These are phyloP conservation scores for Chamaenerion angustifolium DNA, from an alignment of 345 rosid genomes.

Conservation along the genomic window DNA sequence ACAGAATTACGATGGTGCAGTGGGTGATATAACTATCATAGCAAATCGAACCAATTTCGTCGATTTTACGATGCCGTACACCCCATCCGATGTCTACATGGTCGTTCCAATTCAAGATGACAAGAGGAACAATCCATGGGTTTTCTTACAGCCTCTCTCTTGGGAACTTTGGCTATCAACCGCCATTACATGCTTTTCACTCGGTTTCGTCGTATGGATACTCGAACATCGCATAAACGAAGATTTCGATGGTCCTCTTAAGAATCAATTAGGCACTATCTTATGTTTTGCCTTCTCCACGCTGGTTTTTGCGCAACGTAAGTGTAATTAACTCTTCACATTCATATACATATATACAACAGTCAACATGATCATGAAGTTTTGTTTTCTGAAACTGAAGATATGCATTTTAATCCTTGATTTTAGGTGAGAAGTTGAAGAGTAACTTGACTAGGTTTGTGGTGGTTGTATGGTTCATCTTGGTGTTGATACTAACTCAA, in stretches of 20 bases:
- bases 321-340: not conserved
- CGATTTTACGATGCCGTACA: constrained; percentile 59
- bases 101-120: constrained; percentile 33
- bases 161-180: constrained; percentile 47
- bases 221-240: constrained; percentile 55
- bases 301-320: constrained; percentile 34
- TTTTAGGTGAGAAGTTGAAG: constrained; percentile 43
- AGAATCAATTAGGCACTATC: constrained; percentile 32
- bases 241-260: constrained; percentile 42
- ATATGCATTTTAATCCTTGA: no score
- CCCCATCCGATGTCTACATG: constrained; percentile 62
- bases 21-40: constrained; percentile 49
- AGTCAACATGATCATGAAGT: no score
- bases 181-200: constrained; percentile 30
- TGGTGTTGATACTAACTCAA: constrained; percentile 48
- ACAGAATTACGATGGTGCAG: constrained; percentile 38
- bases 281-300: constrained; percentile 69
- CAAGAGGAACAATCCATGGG: constrained; percentile 34
- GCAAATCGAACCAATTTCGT: constrained; percentile 25
- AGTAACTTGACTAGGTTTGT: constrained; percentile 34
- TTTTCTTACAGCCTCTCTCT: constrained; percentile 52
- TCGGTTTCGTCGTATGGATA: constrained; percentile 55
- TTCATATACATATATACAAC: no score
- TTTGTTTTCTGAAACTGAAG: no score
- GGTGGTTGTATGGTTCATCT: constrained; percentile 44